Evolutionary conservation across 495 filamentous ascomycete genomes (phyloP).

Genomic region (Penicillium malachiteum): DNA sequence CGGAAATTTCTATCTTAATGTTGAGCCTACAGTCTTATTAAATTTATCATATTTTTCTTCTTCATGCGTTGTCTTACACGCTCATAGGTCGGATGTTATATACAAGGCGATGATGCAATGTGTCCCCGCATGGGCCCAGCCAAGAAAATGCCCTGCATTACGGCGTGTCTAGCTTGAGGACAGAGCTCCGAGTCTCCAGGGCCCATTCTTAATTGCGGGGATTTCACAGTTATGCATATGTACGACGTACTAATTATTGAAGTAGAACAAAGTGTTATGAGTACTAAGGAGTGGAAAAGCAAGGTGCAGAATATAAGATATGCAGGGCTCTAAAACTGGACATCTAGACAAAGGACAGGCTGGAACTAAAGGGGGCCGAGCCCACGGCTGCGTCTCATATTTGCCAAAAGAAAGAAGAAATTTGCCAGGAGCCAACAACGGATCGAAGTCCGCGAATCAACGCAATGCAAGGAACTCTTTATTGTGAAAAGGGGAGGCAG

Average conservation of each 20-base stretch:
- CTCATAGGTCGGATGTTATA: not conserved
- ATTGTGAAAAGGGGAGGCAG: slow-evolving; percentile 10
- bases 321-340: slow-evolving; percentile 21
- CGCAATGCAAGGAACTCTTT: slow-evolving; percentile 30
- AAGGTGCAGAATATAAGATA: slow-evolving; percentile 15
- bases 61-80: too few species aligned
- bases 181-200: not conserved
- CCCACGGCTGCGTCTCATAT: slow-evolving; percentile 22
- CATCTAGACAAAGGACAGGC: slow-evolving; percentile 23
- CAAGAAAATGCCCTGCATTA: slow-evolving; percentile 24
- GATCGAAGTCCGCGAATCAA: slow-evolving; percentile 22
- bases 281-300: not conserved
- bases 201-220: not conserved
- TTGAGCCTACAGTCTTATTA: too few species aligned
- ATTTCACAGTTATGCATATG: not conserved
- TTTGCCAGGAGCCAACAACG: slow-evolving; percentile 21
- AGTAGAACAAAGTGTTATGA: not conserved
- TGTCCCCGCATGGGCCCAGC: slow-evolving; percentile 22
- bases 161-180: not conserved
- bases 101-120: slow-evolving; percentile 12
- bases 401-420: slow-evolving; percentile 19
- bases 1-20: too few species aligned
- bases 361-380: slow-evolving; percentile 9
- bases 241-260: too few species aligned
- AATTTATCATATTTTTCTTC: too few species aligned